These are phyloP conservation scores for Solidago caesia DNA, from an alignment of 129 eudicot species.

Conservation along the genomic window DNA sequence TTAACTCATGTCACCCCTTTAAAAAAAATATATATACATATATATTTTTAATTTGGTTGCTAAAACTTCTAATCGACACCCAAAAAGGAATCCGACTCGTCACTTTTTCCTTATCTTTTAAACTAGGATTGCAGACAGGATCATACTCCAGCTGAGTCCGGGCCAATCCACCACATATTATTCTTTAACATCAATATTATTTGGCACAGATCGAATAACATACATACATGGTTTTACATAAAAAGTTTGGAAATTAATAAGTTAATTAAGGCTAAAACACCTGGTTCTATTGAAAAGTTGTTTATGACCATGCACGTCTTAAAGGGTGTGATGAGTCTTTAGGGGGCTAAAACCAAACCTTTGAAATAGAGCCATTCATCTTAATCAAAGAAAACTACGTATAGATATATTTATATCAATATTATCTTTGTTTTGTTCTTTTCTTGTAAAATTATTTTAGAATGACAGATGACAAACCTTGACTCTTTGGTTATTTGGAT, in stretches of 20 bases:
- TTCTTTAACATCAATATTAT: conserved; percentile 4
- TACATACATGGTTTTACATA: neutral
- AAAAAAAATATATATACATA: neutral
- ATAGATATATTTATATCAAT: too few relatives aligned
- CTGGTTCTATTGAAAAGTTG: too few relatives aligned
- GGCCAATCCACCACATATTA: neutral
- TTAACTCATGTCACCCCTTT: conserved; percentile 19
- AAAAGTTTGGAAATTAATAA: neutral
- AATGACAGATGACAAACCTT: too few relatives aligned
- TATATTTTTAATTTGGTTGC: conserved; percentile 9
- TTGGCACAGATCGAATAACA: neutral
- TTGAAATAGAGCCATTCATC: too few relatives aligned
- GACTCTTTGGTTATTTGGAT: too few relatives aligned
- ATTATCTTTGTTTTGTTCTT: too few relatives aligned
- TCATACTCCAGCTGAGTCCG: conserved; percentile 14
- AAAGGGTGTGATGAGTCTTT: too few relatives aligned
- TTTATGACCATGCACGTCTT: too few relatives aligned
- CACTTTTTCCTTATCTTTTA: conserved; percentile 10
- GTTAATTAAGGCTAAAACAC: too few relatives aligned
- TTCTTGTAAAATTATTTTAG: too few relatives aligned
- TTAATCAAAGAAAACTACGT: too few relatives aligned
- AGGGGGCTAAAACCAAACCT: too few relatives aligned
- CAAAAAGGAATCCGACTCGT: conserved; percentile 18
- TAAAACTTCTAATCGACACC: conserved; percentile 24
- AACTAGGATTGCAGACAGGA: conserved; percentile 13